Base-by-base conservation (phyloP, 1,284 basidiomycete genomes). In the Ganoderma lucidum region DNA sequence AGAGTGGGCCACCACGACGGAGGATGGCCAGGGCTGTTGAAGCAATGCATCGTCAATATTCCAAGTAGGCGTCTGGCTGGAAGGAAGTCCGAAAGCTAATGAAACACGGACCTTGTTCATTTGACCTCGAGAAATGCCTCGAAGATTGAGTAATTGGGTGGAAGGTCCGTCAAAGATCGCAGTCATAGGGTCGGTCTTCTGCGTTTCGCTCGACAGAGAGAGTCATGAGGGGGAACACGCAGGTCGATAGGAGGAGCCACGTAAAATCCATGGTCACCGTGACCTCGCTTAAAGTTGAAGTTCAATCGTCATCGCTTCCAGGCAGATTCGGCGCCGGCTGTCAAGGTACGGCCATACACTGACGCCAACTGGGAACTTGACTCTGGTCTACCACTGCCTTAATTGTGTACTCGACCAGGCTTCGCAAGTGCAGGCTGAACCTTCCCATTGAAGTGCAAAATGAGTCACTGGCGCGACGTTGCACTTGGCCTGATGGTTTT, bases 341-440 rank as follows among this genome's bases (percentile, higher is more conserved):
- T 84, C 81, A 9, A 76, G 76, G 8, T 76, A 77, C 4, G 71
- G 64, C 42, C 3, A 44, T 15, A 44, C 5, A 19, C 42, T 44
- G 42, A 6, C 42, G 42, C 42, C 42, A 19, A 44, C 42, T 44
- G 15, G 42, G 42, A 23, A 23, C 23, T 23, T 23, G 37, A 41
- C 39, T 41, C 39, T 9, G 35, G 3, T 35, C 23, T 23, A 23
- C 23, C 23, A 23, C 23, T 23, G 4, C 10, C 39, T 41, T 41
- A 9, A 41, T 12, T 12, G 39, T 9, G 39, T 14, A 44, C 42
- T 19, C 42, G 42, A 44, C 42, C 42, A 44, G 17, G 15, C 42
- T 44, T 17, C 42, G 15, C 17, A 4, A 15, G 17, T 44, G 12
- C 2, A 19, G 41, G 14, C 41, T 14, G 4, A 44, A 44, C 42